These are phyloP conservation scores for Quercus gilva DNA, from an alignment of 306 rosid species.

Conservation along the genomic window DNA sequence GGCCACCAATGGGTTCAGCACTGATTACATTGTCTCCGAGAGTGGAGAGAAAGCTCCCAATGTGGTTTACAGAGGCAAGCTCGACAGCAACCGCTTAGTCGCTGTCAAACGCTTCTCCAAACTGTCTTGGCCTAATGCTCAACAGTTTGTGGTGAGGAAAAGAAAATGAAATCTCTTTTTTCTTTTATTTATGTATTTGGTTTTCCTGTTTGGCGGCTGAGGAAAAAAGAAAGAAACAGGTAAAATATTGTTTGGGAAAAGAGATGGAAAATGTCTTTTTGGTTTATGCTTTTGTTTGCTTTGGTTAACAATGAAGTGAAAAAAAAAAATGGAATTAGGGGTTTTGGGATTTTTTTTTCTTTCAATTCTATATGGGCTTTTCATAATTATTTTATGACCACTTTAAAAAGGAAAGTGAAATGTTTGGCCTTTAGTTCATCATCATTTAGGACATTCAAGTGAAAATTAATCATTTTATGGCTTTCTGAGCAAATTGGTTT, in stretches of 20 bases:
- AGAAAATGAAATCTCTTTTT: neutral
- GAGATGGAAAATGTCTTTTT: neutral
- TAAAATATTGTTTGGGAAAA: constrained; percentile 3
- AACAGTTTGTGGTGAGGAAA: constrained; percentile 67
- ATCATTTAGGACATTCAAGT: neutral
- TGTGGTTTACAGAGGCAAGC: constrained; percentile 67
- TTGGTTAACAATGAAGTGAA: neutral
- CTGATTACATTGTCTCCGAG: constrained; percentile 65
- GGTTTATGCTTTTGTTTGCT: neutral
- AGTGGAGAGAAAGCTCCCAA: constrained; percentile 86
- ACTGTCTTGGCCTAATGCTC: constrained; percentile 80
- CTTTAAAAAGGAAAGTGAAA: neutral
- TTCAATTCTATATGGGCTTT: neutral
- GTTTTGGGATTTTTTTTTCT: neutral
- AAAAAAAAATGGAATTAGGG: neutral
- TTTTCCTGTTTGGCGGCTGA: constrained; percentile 6
- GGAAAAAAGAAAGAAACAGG: constrained; percentile 11
- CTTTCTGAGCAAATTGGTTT: neutral
- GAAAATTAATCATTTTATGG: neutral
- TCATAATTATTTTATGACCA: neutral
- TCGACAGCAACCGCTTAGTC: constrained; percentile 58
- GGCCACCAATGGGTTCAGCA: constrained; percentile 69
- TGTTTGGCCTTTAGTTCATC: neutral
- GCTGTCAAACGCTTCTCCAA: constrained; percentile 78
- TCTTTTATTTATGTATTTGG: neutral